Evolutionary conservation across 1,139 yeast genomes (phyloP).

Genomic region (Taphrina pruni): DNA sequence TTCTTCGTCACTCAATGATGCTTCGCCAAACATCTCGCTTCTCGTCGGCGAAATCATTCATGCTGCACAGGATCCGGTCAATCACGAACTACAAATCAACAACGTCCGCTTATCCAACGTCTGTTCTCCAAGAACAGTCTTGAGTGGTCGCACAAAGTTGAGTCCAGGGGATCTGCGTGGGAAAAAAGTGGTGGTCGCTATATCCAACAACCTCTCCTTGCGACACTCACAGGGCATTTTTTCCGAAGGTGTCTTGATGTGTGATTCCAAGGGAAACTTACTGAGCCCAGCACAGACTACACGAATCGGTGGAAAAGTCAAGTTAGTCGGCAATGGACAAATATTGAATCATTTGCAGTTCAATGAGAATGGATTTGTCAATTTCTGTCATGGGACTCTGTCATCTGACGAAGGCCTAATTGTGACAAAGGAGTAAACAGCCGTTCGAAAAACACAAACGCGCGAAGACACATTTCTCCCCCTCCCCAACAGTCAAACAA

Average conservation of each 20-base stretch:
- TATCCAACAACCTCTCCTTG: constrained; percentile 23
- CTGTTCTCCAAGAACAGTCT: constrained; percentile 31
- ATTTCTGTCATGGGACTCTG: constrained; percentile 10
- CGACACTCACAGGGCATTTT: constrained; percentile 25
- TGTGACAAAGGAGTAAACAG: background rate
- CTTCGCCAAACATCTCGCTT: constrained; percentile 4
- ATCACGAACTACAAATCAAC: constrained; percentile 15
- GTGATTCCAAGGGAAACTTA: constrained; percentile 20
- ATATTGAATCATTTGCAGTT: constrained; percentile 29
- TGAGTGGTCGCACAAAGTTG: constrained; percentile 15
- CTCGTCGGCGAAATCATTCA: constrained; percentile 34
- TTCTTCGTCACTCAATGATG: background rate
- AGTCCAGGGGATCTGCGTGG: constrained; percentile 12
- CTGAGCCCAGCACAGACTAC: constrained; percentile 17
- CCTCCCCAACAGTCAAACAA: too few species aligned
- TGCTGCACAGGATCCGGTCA: constrained; percentile 6
- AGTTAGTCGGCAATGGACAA: constrained; percentile 19
- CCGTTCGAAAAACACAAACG: background rate
- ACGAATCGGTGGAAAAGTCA: constrained; percentile 25
- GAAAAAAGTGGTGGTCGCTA: constrained; percentile 24
- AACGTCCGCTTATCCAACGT: constrained; percentile 18
- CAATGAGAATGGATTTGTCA: constrained; percentile 12
- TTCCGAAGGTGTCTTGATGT: constrained; percentile 33
- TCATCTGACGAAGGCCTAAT: constrained; percentile 16
- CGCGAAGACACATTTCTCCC: too few species aligned